Base-by-base conservation (phyloP, 2,329 filamentous ascomycete genomes). In the Penicillium sp. region DNA sequence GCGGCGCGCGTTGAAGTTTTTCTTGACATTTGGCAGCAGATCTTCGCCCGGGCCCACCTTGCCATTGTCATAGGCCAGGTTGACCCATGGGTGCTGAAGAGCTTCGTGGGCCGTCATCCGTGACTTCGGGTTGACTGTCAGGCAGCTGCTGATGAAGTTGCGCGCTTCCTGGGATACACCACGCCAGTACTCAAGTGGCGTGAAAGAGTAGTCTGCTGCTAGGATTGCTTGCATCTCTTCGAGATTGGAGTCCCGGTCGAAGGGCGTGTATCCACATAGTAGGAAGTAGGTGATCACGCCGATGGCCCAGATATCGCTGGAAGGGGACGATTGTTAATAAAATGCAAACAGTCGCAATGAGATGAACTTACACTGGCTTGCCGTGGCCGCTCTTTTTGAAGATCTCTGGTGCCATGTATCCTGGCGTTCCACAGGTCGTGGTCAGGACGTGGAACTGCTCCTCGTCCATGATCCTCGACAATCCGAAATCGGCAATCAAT, bases 201-300 rank as follows among this genome's bases (percentile, higher is more conserved):
- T 93, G 75, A 97, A 99, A 69, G 86, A 89, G 80, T 97, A 99
- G 78, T 97, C 93, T 56, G 94, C 94, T 59, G 91, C 89, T 54
- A 97, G 85, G 70, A 99, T 99, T 65, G 94, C 94, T 78, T 97
- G 93, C 93, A 99, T 97, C 78, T 99, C 94, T 78, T 99, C 94
- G 68, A 97, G 87, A 75, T 99, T 96, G 65, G 87, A 93, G 74
- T 97, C 94, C 53, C 94, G 89, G 76, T 99, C 94, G 72, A 99
- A 99, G 13, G 94, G 94, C 1, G 94, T 99, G 77, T 97, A 97
- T 56, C 94, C 94, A 75, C 94, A 97, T 48, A 99, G 86, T 31
- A 99, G 80, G 79, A 99, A 99, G 79, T 97, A 99, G 32, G 94
- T 97, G 70, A 99, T 99, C 41, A 99, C 94, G 45, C 94, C 94